Base-by-base conservation (phyloP, 2,329 filamentous ascomycete genomes). In the Paraphoma sp. region DNA sequence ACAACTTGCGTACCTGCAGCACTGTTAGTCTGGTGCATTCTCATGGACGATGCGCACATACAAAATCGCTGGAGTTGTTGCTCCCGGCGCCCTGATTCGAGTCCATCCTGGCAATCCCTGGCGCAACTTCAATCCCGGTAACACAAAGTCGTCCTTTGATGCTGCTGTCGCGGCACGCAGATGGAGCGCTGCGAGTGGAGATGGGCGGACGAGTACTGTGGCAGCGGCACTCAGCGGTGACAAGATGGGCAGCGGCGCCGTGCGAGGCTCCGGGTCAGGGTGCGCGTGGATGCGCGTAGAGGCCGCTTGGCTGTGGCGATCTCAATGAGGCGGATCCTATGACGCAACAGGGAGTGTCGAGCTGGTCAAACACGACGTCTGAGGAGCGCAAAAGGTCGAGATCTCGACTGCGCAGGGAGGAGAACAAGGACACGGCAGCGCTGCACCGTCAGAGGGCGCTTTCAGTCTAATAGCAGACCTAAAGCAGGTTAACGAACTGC, bases 41-140 rank as follows among this genome's bases (percentile, higher is more conserved):
- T 18, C 6, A 45, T 30, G 28, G 14, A 41, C 23, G 51, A 45
- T 60, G 53, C 45, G 31, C 45, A 90, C 91, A 83, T 83, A 96
- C 93, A 85, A 97, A 97, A 82, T 97, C 93, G 84, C 93, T 96
- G 61, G 93, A 96, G 82, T 92, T 96, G 79, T 91, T 95, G 73
- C 86, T 82, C 70, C 80, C 79, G 49, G 71, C 71, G 63, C 65
- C 68, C 59, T 70, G 67, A 45, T 59, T 72, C 29, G 69, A 57
- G 29, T 76, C 74, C 74, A 76, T 76, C 47, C 51, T 71, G 62
- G 49, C 47, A 10, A 14, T 10, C 14, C 33, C 10, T 36, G 33
- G 50, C 42, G 43, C 23, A 41, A 30, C 14, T 28, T 14, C 33
- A 14, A 29, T 40, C 8, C 23, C 6, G 45, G 11, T 46, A 18